Conservation (phyloP, 1,284 basidiomycete genomes). For the Macrocybe sp. region DNA sequence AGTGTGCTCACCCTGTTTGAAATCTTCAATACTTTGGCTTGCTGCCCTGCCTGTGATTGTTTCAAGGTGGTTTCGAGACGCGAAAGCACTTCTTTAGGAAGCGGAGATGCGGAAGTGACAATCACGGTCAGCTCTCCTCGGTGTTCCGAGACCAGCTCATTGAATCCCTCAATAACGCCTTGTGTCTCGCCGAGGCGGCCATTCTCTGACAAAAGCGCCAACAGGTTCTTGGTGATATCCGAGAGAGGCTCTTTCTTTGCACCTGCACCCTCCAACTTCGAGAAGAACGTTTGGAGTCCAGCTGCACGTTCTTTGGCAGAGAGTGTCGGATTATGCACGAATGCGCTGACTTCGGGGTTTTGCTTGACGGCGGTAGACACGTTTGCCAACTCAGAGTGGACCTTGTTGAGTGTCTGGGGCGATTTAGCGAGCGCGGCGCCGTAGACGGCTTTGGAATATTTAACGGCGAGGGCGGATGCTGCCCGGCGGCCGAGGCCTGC, state of each 20-base stretch:
- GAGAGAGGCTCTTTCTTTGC: conserved; percentile 70
- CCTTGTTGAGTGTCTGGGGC: conserved; percentile 73
- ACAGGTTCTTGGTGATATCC: conserved; percentile 91
- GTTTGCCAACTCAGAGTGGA: conserved; percentile 75
- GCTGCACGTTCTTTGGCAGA: conserved; percentile 71
- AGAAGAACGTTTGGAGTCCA: conserved; percentile 68
- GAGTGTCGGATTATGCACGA: conserved; percentile 88
- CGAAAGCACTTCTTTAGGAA: conserved; percentile 68
- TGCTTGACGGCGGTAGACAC: conserved; percentile 66
- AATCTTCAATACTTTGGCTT: conserved; percentile 83
- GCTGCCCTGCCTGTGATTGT: conserved; percentile 77
- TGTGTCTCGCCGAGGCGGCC: conserved; percentile 82
- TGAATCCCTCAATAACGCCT: conserved; percentile 90
- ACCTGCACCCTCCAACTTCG: conserved; percentile 48
- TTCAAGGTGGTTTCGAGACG: conserved; percentile 83
- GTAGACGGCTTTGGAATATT: conserved; percentile 95
- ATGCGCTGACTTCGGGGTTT: conserved; percentile 59
- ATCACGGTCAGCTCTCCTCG: conserved; percentile 92
- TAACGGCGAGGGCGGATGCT: conserved; percentile 72
- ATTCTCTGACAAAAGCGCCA: conserved; percentile 90
- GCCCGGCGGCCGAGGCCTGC: conserved; percentile 57
- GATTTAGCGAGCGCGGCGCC: conserved; percentile 88
- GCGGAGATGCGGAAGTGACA: conserved; percentile 83
- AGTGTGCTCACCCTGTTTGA: conserved; percentile 70
- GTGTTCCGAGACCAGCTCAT: conserved; percentile 85